These are phyloP conservation scores for Yamadazyma mexicana DNA, from an alignment of 1,139 yeast species.

Conservation along the genomic window DNA sequence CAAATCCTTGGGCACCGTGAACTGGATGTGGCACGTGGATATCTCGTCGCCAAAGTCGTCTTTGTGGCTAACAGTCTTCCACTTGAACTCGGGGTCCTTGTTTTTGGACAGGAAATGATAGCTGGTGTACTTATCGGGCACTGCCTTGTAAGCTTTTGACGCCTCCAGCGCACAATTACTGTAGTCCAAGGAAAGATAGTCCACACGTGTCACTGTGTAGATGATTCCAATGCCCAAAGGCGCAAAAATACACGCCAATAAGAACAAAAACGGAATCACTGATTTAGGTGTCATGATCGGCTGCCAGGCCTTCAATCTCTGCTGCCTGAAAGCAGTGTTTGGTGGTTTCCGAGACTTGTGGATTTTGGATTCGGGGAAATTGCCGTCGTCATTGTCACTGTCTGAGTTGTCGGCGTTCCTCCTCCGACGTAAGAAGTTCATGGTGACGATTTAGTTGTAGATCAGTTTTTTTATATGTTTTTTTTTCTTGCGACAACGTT, in stretches of 20 bases:
- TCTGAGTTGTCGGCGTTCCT: constrained; percentile 26
- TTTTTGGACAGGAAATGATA: constrained; percentile 54
- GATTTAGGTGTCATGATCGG: constrained; percentile 76
- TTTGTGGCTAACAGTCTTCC: constrained; percentile 48
- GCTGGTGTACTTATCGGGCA: constrained; percentile 53
- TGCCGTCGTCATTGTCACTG: constrained; percentile 24
- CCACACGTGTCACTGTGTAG: constrained; percentile 58
- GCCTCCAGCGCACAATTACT: constrained; percentile 53
- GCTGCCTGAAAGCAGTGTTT: constrained; percentile 78
- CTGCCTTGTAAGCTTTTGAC: constrained; percentile 29
- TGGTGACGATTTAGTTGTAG: constrained; percentile 11
- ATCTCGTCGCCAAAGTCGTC: constrained; percentile 35
- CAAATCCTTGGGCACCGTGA: constrained; percentile 58
- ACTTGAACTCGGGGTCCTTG: constrained; percentile 47
- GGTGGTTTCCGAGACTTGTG: constrained; percentile 65
- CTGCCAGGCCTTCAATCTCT: constrained; percentile 78
- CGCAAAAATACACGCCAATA: constrained; percentile 66
- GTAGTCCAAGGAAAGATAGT: constrained; percentile 58
- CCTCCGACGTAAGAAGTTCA: constrained; percentile 44
- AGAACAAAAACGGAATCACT: constrained; percentile 65
- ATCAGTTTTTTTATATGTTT: not conserved
- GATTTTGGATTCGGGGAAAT: constrained; percentile 26
- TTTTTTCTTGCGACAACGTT: not conserved
- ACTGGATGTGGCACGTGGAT: constrained; percentile 54
- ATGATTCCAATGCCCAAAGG: constrained; percentile 74